These are phyloP conservation scores for Mycogone perniciosa DNA, from an alignment of 2,329 filamentous ascomycete genomes.

Conservation along the genomic window DNA sequence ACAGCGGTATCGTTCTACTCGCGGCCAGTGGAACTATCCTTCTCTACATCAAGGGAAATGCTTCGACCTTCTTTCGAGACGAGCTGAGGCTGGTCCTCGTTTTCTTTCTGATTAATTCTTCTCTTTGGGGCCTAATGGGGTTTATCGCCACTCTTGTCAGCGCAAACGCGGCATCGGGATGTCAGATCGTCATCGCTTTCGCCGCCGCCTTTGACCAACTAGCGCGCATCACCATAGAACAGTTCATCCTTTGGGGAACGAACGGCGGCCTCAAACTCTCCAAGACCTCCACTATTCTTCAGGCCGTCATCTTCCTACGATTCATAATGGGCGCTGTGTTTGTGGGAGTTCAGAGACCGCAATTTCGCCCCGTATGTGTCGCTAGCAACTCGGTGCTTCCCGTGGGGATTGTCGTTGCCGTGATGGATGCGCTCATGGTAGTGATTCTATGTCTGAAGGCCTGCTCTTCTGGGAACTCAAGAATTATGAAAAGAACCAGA, in stretches of 20 bases:
- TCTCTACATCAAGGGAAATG: conserved; percentile 42
- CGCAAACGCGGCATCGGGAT: conserved; percentile 35
- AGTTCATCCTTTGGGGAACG: conserved; percentile 48
- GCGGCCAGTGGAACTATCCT: conserved; percentile 42
- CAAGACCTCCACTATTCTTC: conserved; percentile 35
- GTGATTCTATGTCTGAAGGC: conserved; percentile 35
- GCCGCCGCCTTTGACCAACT: conserved; percentile 52
- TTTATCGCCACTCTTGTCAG: conserved; percentile 46
- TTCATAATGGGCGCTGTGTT: conserved; percentile 49
- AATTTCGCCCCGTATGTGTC: conserved; percentile 47
- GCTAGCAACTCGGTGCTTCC: conserved; percentile 39
- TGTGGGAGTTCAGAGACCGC: conserved; percentile 47
- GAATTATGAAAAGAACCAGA: conserved; percentile 25
- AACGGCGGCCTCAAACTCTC: conserved; percentile 33
- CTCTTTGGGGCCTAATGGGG: conserved; percentile 47
- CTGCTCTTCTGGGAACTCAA: conserved; percentile 31
- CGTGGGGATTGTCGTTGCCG: conserved; percentile 39
- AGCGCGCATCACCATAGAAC: conserved; percentile 46
- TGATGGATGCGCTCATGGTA: conserved; percentile 41
- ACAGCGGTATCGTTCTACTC: conserved; percentile 46
- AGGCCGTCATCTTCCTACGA: conserved; percentile 40
- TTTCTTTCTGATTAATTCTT: conserved; percentile 44
- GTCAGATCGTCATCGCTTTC: conserved; percentile 47
- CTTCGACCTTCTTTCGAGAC: conserved; percentile 46
- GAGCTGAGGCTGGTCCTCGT: conserved; percentile 60